Conservation (phyloP, 2,329 filamentous ascomycete genomes). For the Phaeosphaeriaceae sp. region DNA sequence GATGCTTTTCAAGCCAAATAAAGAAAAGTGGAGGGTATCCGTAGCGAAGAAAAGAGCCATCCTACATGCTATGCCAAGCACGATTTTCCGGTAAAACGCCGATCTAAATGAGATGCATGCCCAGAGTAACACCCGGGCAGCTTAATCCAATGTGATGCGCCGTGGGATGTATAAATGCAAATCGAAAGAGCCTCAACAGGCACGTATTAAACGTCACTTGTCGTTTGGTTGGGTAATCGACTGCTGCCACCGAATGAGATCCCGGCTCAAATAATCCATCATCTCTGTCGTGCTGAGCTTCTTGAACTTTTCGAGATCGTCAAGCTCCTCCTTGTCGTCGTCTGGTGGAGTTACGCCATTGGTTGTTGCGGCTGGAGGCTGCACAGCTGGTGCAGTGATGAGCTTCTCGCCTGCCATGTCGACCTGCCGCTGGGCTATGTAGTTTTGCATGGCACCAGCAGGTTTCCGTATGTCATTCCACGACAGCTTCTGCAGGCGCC, state of each 20-base stretch:
- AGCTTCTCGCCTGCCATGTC: conserved; percentile 73
- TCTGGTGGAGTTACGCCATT: conserved; percentile 30
- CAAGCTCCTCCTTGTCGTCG: conserved; percentile 52
- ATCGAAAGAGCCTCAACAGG: neutral
- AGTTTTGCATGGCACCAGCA: conserved; percentile 84
- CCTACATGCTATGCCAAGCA: conserved; percentile 3
- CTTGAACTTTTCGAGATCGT: conserved; percentile 63
- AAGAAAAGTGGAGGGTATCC: conserved; percentile 43
- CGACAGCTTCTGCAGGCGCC: conserved; percentile 67
- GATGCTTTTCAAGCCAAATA: neutral
- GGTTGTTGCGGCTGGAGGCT: conserved; percentile 20
- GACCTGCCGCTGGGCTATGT: conserved; percentile 86
- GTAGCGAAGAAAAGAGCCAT: conserved; percentile 18
- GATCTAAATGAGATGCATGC: conserved; percentile 5
- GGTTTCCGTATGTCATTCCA: conserved; percentile 89
- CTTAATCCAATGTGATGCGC: conserved; percentile 5
- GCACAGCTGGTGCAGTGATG: conserved; percentile 32
- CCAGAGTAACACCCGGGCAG: neutral
- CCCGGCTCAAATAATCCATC: conserved; percentile 85
- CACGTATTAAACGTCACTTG: conserved; percentile 25
- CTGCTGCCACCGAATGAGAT: conserved; percentile 85
- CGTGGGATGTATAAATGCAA: neutral
- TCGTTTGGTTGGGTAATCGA: conserved; percentile 41
- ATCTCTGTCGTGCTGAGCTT: conserved; percentile 81
- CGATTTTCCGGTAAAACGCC: conserved; percentile 22